These are phyloP conservation scores for Coffea humblotiana DNA, from an alignment of 305 asterid genomes.

Conservation along the genomic window DNA sequence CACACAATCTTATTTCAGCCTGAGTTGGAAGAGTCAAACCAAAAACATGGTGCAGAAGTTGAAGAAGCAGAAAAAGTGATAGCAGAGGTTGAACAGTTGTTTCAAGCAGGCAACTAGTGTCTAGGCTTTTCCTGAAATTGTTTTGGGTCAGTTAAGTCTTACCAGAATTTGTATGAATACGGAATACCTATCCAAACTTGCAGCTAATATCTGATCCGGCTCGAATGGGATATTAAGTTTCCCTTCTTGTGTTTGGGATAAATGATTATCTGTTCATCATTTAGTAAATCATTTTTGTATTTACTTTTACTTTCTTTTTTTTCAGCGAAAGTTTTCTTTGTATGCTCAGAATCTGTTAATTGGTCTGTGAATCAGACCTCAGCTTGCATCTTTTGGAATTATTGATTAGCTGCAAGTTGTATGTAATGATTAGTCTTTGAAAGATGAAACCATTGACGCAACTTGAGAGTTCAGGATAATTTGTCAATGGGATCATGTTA, in stretches of 20 bases:
- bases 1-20: slow-evolving; percentile 35
- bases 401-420: not conserved
- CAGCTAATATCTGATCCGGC: not conserved
- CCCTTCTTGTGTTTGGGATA: not conserved
- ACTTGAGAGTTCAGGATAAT: not conserved
- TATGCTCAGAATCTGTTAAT: not conserved
- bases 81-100: slow-evolving; percentile 55
- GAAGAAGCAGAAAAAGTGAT: slow-evolving; percentile 66
- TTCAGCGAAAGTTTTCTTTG: not conserved
- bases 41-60: slow-evolving; percentile 62
- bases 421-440: not conserved
- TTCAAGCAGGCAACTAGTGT: slow-evolving; percentile 44
- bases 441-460: not conserved
- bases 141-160: not conserved
- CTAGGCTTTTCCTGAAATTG: not conserved
- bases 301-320: not conserved
- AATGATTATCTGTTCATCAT: not conserved
- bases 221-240: not conserved
- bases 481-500: not conserved
- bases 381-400: not conserved
- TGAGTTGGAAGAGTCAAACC: slow-evolving; percentile 65
- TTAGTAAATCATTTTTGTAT: not conserved
- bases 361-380: not conserved
- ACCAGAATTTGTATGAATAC: not conserved
- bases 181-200: not conserved